Evolutionary conservation across 1,284 basidiomycete species (phyloP).

Genomic region (Pascua sp.): DNA sequence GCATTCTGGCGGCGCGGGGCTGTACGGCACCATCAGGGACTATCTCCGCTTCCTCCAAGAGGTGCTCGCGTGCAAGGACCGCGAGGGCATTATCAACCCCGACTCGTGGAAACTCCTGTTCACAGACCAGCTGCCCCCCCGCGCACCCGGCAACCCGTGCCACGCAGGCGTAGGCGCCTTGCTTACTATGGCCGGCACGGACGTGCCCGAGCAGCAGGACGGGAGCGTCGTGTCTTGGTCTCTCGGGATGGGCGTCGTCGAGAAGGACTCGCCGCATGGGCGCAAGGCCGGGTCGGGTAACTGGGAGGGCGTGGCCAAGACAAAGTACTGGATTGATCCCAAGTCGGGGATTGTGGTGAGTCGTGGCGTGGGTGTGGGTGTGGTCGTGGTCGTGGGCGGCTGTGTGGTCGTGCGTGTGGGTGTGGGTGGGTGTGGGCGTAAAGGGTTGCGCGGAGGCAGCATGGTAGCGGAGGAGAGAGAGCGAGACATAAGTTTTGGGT

Average conservation of each 20-base stretch:
- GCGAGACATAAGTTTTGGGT: too few relatives aligned
- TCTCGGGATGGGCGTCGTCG: constrained; percentile 13
- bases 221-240: constrained; percentile 3
- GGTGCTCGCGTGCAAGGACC: constrained; percentile 23
- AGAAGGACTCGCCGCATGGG: constrained; percentile 10
- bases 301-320: constrained; percentile 33
- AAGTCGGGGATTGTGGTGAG: constrained; percentile 27
- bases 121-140: constrained; percentile 16
- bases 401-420: too few relatives aligned
- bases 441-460: too few relatives aligned
- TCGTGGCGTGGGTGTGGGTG: not conserved
- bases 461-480: too few relatives aligned
- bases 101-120: constrained; percentile 26
- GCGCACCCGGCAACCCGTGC: constrained; percentile 9
- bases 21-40: constrained; percentile 33
- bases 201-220: not conserved
- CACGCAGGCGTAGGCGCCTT: constrained; percentile 15
- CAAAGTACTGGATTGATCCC: constrained; percentile 37
- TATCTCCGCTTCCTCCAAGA: constrained; percentile 30
- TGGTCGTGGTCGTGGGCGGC: too few relatives aligned
- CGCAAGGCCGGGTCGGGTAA: constrained; percentile 25
- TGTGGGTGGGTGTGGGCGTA: too few relatives aligned
- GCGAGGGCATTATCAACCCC: constrained; percentile 18
- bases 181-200: not conserved
- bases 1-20: constrained; percentile 35